A percentile compares a stretch with the other conserved stretches of the same genome.
Evolutionary conservation across 2,329 filamentous ascomycete species (phyloP).

Genomic region (Rhexocercosporidium sp.): DNA sequence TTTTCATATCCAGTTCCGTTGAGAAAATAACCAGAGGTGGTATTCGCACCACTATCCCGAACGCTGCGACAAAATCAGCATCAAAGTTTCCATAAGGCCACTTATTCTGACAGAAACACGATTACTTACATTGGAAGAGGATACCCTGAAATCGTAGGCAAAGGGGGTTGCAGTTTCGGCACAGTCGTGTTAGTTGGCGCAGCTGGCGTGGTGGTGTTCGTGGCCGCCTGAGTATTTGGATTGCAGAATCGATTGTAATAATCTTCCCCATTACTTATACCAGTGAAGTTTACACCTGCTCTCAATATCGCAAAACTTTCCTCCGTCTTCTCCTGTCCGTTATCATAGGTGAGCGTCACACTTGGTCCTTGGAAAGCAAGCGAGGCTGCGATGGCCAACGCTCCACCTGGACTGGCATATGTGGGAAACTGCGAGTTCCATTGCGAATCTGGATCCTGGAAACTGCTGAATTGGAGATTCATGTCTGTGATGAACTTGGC

Average conservation of each 20-base stretch:
- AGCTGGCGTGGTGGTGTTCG: background rate
- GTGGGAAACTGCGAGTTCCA: conserved; percentile 45
- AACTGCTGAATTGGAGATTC: conserved; percentile 41
- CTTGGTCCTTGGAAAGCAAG: conserved; percentile 2
- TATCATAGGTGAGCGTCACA: conserved; percentile 14
- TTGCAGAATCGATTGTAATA: conserved; percentile 9
- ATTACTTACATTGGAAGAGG: conserved; percentile 14
- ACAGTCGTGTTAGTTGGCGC: background rate
- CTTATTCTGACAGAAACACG: background rate
- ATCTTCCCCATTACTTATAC: conserved; percentile 11
- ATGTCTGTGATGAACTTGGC: conserved; percentile 52
- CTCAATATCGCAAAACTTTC: conserved; percentile 4
- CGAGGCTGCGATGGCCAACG: background rate
- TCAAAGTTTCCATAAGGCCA: background rate
- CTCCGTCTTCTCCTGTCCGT: conserved; percentile 11
- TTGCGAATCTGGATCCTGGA: conserved; percentile 46
- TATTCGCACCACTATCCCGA: conserved; percentile 4
- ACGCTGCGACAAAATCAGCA: background rate
- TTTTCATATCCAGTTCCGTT: conserved; percentile 2
- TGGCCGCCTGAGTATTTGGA: background rate
- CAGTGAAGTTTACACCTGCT: background rate
- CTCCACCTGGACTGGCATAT: conserved; percentile 26
- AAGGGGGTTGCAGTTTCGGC: background rate
- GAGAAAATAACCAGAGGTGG: conserved; percentile 18
- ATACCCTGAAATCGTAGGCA: conserved; percentile 11